Base-by-base conservation (phyloP, 352 stramenopile genomes). In the Phytopythium litorale region DNA sequence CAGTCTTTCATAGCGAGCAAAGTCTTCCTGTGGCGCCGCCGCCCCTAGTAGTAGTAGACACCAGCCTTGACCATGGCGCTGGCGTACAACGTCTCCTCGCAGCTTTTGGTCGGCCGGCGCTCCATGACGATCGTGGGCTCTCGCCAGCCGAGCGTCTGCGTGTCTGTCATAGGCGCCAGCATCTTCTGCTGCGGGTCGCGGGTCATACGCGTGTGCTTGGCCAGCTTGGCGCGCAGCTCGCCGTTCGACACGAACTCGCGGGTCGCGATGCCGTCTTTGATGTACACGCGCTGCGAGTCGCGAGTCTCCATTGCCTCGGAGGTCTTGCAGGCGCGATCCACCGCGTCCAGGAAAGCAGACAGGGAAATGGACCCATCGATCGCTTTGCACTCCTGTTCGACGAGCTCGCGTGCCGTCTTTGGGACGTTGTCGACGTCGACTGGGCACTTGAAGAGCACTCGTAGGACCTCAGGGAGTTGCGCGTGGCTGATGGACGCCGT, bases 61-160 rank as follows among this genome's bases (percentile, higher is more conserved):
- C 78, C 81, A 3, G 79, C 81, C 60, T 91, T 91, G 63, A 88
- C 75, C 78, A 88, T 91, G 54, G 79, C 81, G 68, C 76, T 85
- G 30, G 81, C 79, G 65, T 76, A 88, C 28, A 72, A 68, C 9
- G 81, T 91, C 56, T 91, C 81, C 32, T 88, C 81, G 60, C 81
- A 91, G 67, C 79, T 91, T 52, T 83, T 83, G 21, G 59, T 91
- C 16, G 79, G 76, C 28, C 72, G 68, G 21, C 79, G 76, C 66
- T 75, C 69, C 19, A 66, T 74, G 56, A 65, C 46, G 19, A 75
- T 82, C 32, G 77, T 85, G 19, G 77, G 77, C 51, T 72, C 61
- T 18, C 70, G 67, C 81, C 81, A 91, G 13, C 79, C 79, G 33
- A 85, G 60, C 23, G 71, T 72, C 55, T 87, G 72, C 19, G 81